phyloP scores from a whole-genome alignment of 2,329 filamentous ascomycete genomes.

The Fusarium graminum region DNA sequence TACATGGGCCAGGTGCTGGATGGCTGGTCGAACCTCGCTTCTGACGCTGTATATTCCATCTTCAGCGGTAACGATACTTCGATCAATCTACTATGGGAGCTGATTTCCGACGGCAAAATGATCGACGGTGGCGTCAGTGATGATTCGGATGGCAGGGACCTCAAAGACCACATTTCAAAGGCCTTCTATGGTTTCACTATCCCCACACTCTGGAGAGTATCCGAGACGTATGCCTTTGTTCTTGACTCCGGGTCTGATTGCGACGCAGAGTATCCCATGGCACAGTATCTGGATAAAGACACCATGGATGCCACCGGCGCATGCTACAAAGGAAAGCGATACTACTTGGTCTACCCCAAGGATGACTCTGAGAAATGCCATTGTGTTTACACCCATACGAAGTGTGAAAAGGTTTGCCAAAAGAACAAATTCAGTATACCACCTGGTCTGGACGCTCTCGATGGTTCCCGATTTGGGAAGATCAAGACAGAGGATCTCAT shows the following conservation, averaged over 20 bases:
- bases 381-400: too few relatives aligned
- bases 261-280: background rate
- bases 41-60: background rate
- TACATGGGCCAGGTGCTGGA: background rate
- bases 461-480: background rate
- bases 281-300: background rate
- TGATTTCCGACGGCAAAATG: background rate
- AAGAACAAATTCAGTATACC: background rate
- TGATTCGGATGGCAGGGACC: background rate
- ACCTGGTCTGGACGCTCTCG: background rate
- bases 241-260: background rate
- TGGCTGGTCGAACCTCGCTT: background rate
- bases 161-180: background rate
- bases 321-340: background rate
- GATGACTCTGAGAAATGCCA: background rate
- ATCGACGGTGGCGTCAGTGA: background rate
- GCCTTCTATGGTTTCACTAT: background rate
- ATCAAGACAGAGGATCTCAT: background rate
- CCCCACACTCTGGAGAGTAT: background rate
- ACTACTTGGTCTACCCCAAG: conserved; percentile 6
- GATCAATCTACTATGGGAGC: background rate
- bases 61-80: background rate
- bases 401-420: background rate
- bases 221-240: background rate
- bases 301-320: background rate